Evolutionary conservation across 371 early-diverging fungal genomes (phyloP).

Genomic region (Lichtheimia ornata): DNA sequence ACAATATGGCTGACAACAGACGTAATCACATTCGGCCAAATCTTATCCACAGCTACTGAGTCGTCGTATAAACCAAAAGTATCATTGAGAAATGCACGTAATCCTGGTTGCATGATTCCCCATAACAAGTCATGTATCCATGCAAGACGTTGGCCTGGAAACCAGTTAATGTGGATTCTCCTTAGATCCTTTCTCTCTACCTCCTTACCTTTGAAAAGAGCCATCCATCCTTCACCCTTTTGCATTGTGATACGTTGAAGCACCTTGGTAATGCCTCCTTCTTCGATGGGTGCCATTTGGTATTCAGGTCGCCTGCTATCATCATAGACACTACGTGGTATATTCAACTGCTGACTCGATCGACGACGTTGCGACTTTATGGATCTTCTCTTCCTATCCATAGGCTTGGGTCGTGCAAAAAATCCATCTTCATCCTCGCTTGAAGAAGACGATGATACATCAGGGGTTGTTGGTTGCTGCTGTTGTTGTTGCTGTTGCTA

Average conservation of each 20-base stretch:
- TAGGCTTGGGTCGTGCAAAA: not conserved
- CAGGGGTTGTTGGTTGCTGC: not conserved
- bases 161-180: not conserved
- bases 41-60: conserved; percentile 67
- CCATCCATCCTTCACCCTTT: conserved; percentile 67
- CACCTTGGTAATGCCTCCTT: conserved; percentile 45
- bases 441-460: not conserved
- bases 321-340: conserved; percentile 49
- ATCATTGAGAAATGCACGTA: conserved; percentile 78
- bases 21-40: conserved; percentile 68
- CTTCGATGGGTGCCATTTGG: conserved; percentile 59
- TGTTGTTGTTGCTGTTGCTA: not conserved
- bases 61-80: conserved; percentile 78
- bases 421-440: not conserved
- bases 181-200: not conserved
- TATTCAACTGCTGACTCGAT: not conserved
- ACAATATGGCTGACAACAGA: conserved; percentile 70
- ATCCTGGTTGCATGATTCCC: conserved; percentile 50
- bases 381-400: not conserved
- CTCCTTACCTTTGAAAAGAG: conserved; percentile 53
- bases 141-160: not conserved
- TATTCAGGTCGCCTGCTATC: conserved; percentile 60
- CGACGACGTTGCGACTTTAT: not conserved
- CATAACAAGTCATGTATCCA: not conserved
- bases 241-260: conserved; percentile 49